These are phyloP conservation scores for Diaporthe longicolla DNA, from an alignment of 2,329 filamentous ascomycete species.

Conservation along the genomic window DNA sequence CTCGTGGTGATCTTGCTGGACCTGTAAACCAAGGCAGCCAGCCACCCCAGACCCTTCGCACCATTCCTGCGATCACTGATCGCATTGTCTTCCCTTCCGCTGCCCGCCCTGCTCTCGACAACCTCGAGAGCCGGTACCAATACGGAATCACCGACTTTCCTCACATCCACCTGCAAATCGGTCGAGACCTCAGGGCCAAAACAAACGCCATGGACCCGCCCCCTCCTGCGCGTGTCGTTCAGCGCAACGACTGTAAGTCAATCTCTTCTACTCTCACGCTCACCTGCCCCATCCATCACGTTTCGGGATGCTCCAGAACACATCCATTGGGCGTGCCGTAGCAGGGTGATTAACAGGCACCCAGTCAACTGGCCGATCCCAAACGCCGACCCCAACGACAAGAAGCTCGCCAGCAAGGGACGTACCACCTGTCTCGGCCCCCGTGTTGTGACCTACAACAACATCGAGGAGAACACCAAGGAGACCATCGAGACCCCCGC, in stretches of 20 bases:
- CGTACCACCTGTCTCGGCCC: no score
- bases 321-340: background rate
- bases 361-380: constrained; percentile 10
- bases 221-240: constrained; percentile 11
- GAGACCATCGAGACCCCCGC: background rate
- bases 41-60: background rate
- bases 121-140: background rate
- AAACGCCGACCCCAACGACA: constrained; percentile 14
- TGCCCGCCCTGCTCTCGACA: background rate
- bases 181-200: background rate
- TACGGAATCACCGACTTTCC: background rate
- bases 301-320: no score
- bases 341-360: background rate
- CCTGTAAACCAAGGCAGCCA: background rate
- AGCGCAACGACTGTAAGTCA: constrained; percentile 25
- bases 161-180: background rate
- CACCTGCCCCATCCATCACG: no score
- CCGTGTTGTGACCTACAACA: no score
- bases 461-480: no score
- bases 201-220: constrained; percentile 1
- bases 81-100: background rate
- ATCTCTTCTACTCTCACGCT: background rate
- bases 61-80: background rate
- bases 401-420: no score
- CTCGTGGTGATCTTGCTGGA: background rate